Evolutionary conservation across 371 early-diverging fungal species (phyloP), one percentile per base, ranked within the genome.

Genomic region (Lichtheimia ramosa): DNA sequence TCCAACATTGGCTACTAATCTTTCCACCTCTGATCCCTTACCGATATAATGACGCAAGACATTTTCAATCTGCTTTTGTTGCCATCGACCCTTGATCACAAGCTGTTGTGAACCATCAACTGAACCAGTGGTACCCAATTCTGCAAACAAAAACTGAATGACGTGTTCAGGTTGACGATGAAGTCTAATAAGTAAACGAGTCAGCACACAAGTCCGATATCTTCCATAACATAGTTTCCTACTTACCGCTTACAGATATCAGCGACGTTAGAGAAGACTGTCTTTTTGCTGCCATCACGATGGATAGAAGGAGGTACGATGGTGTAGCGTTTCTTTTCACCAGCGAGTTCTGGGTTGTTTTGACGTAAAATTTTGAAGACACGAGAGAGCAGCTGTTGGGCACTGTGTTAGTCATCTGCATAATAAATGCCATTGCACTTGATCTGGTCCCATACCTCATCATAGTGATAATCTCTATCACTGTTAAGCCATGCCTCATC

Each of bases 81-180:
- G 94, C 92, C 97, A 99, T 57, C 92, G 88, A 56, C 99, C 99
- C 87, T 96, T 96, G 79, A 99, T 96, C 48, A 99, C 83, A 57
- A 99, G 78, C 34, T 96, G 89, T 69, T 94, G 92, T 53, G 85
- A 86, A 58, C 95, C 93, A 73, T 99, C 99, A 52, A 98, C 86
- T 21, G 99, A 97, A 40, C 99, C 99, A 43, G 87, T 92, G n/a
- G 98, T 96, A 78, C 98, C 97, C 89, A 99, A 86, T 85, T 99
- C 99, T 46, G 96, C 92, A 77, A 94, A 97, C 70, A 99, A 84
- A 83, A 90, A 99, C 77, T 96, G 95, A 69, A 96, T 95, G 39
- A 99, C 84, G 82, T 99, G 99, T 43, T 98, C 97, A 16, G 94
- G 91, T 54, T 91, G 86, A 71, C 99, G 92, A 73, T 93, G 92